A percentile compares a stretch with the other conserved stretches of the same genome.
Evolutionary conservation across 768 basidiomycete species (phyloP).

Genomic region (Brasilioporus rufonigricans): DNA sequence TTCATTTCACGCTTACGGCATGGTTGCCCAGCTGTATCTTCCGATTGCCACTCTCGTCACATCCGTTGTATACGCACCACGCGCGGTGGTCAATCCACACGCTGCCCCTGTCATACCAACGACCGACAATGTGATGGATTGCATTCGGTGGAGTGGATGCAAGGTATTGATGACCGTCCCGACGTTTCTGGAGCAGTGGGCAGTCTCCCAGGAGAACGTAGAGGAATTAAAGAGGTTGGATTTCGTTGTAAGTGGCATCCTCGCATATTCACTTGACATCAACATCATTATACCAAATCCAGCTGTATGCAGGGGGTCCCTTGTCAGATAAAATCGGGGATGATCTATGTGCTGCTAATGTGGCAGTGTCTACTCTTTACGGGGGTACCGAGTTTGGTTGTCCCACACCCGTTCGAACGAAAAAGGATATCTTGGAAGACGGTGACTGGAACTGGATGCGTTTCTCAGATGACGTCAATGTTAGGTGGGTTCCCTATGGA

Average conservation of each 20-base stretch:
- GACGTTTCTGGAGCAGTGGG: slow-evolving; percentile 14
- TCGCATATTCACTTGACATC: too few species aligned
- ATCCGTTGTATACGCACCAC: slow-evolving; percentile 34
- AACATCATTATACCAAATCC: neutral
- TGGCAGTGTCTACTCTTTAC: neutral
- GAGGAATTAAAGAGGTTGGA: neutral
- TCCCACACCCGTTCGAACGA: neutral
- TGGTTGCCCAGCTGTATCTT: slow-evolving; percentile 30
- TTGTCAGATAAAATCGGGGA: slow-evolving; percentile 13
- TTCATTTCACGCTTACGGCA: slow-evolving; percentile 38
- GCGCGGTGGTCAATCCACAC: neutral
- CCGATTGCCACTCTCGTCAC: slow-evolving; percentile 29
- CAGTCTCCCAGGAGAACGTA: neutral
- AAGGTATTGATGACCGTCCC: slow-evolving; percentile 15
- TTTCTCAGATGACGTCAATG: slow-evolving; percentile 7
- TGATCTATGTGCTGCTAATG: neutral
- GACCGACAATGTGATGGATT: slow-evolving; percentile 19
- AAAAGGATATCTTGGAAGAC: neutral
- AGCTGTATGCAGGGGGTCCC: slow-evolving; percentile 14
- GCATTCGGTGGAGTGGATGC: slow-evolving; percentile 3
- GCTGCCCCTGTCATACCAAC: slow-evolving; percentile 16
- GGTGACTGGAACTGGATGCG: slow-evolving; percentile 18
- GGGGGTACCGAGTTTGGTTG: slow-evolving; percentile 21
- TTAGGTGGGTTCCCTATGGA: slow-evolving; percentile 30
- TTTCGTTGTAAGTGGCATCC: neutral